phyloP scores from a whole-genome alignment of 2,329 filamentous ascomycete genomes.

The Tetracladium maxilliforme region DNA sequence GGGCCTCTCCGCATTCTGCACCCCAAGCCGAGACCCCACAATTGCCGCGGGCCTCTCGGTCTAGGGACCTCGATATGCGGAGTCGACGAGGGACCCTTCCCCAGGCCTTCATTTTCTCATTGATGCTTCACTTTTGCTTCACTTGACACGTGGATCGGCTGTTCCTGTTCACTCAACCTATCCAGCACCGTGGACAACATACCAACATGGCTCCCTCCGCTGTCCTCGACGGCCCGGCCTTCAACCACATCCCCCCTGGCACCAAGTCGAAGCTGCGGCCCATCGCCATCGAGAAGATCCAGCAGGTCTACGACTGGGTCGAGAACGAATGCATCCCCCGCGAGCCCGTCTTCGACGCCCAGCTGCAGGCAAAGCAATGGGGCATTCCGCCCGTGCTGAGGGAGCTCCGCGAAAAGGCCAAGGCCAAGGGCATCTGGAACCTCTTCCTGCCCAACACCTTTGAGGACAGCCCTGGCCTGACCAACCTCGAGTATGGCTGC shows the following conservation, averaged over 20 bases:
- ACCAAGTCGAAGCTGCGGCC: conserved; percentile 11
- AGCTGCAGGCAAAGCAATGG: conserved; percentile 18
- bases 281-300: conserved; percentile 23
- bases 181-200: no score
- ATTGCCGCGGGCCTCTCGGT: no score
- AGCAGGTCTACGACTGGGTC: conserved; percentile 24
- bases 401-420: conserved; percentile 24
- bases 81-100: no score
- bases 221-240: conserved; percentile 18
- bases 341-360: conserved; percentile 24
- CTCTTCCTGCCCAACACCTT: conserved; percentile 24
- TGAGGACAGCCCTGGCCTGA: conserved; percentile 24
- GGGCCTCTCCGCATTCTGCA: no score
- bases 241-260: conserved; percentile 24
- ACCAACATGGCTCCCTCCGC: no score
- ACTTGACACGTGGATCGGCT: no score
- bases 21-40: no score
- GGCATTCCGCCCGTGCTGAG: conserved; percentile 23
- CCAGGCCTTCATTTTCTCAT: no score
- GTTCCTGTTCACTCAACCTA: no score
- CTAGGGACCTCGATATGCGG: no score
- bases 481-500: conserved; percentile 27
- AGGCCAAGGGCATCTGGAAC: conserved; percentile 21
- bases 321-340: conserved; percentile 26
- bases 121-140: no score